These are phyloP conservation scores for Raffaelea arxii DNA, from an alignment of 2,329 filamentous ascomycete species.

Conservation along the genomic window DNA sequence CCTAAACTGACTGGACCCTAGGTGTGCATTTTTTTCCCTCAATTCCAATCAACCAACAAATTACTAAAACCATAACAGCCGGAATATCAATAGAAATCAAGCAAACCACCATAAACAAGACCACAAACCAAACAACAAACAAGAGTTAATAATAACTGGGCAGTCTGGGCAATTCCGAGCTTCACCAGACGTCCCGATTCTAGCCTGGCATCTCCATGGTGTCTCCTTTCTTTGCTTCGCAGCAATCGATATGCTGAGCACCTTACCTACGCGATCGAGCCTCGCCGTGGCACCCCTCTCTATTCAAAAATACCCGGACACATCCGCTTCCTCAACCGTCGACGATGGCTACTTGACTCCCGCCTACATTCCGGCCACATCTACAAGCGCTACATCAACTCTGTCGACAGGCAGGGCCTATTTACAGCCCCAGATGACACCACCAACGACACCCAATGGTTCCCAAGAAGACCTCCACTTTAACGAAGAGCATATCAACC, in stretches of 20 bases:
- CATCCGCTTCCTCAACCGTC: conserved; percentile 16
- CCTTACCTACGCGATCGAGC: conserved; percentile 43
- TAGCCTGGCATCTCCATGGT: conserved; percentile 9
- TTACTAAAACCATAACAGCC: not conserved
- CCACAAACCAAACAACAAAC: not conserved
- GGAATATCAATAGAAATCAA: not conserved
- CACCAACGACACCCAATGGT: conserved; percentile 64
- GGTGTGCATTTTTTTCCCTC: not conserved
- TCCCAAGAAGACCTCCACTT: conserved; percentile 51
- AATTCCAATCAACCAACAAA: not conserved
- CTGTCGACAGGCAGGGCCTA: conserved; percentile 27
- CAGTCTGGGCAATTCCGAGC: not conserved
- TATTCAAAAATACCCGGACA: conserved; percentile 35
- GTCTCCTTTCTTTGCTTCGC: conserved; percentile 12
- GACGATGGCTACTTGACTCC: conserved; percentile 34
- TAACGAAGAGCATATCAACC: not conserved
- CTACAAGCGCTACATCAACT: not conserved
- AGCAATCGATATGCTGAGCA: conserved; percentile 38
- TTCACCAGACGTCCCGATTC: not conserved
- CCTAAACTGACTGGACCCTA: too few species aligned
- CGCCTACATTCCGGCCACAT: conserved; percentile 40
- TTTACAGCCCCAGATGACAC: conserved; percentile 58
- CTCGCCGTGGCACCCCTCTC: conserved; percentile 51
- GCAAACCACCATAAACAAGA: not conserved
- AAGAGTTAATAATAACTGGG: not conserved